A percentile compares a stretch with the other conserved stretches of the same genome.
These are phyloP conservation scores for Aspergillus sergii DNA, from an alignment of 2,329 filamentous ascomycete species.

Conservation along the genomic window DNA sequence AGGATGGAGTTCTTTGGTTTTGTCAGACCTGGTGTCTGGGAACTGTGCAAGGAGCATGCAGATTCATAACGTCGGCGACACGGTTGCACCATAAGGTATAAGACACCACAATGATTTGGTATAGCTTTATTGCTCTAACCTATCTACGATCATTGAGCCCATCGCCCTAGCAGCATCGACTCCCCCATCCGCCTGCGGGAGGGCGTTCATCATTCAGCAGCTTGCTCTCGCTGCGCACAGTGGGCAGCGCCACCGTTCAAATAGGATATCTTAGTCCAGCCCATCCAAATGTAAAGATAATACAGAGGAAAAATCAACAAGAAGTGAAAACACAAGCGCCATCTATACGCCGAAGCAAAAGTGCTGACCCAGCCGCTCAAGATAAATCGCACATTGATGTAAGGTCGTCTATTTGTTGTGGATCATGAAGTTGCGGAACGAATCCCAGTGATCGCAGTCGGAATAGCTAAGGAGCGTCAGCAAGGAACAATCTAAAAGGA, in stretches of 20 bases:
- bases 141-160: conserved; percentile 7
- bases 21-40: neutral
- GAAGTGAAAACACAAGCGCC: conserved; percentile 17
- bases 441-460: conserved; percentile 88
- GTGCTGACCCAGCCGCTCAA: conserved; percentile 3
- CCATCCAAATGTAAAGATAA: conserved; percentile 11
- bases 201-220: conserved; percentile 3
- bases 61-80: neutral
- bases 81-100: neutral
- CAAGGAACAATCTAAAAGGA: neutral
- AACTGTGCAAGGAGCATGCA: neutral
- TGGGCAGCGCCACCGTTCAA: neutral
- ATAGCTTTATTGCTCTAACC: neutral
- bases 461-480: conserved; percentile 56
- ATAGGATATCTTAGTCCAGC: neutral
- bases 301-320: conserved; percentile 17
- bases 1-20: too few species aligned
- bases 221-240: neutral
- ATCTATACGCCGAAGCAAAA: conserved; percentile 21
- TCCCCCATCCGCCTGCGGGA: conserved; percentile 21
- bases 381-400: conserved; percentile 1
- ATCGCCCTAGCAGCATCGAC: neutral
- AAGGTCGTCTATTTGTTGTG: conserved; percentile 67
- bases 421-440: conserved; percentile 78
- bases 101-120: neutral